phyloP scores from a whole-genome alignment of 768 basidiomycete species.

The Calvatia gigantea region DNA sequence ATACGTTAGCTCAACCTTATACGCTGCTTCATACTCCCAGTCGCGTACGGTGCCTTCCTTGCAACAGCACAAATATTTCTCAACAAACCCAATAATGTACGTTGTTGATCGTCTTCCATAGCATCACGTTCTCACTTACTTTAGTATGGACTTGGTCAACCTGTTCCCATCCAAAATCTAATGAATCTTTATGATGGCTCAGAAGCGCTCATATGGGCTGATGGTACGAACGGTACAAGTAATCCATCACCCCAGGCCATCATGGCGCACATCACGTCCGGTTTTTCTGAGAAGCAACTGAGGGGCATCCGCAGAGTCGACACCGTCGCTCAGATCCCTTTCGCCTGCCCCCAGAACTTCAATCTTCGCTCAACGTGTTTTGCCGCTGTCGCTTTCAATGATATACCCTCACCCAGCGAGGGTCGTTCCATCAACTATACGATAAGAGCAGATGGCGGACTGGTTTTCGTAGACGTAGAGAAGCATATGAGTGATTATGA shows the following conservation, averaged over 20 bases:
- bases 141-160: slow-evolving; percentile 63
- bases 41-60: slow-evolving; percentile 67
- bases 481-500: slow-evolving; percentile 69
- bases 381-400: slow-evolving; percentile 60
- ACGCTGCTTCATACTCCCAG: slow-evolving; percentile 59
- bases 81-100: slow-evolving; percentile 55
- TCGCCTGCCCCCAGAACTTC: slow-evolving; percentile 71
- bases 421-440: slow-evolving; percentile 60
- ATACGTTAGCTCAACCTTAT: slow-evolving; percentile 48
- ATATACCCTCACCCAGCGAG: slow-evolving; percentile 37
- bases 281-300: slow-evolving; percentile 46
- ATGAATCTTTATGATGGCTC: slow-evolving; percentile 49
- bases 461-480: slow-evolving; percentile 61
- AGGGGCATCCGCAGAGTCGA: slow-evolving; percentile 45
- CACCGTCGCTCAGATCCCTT: slow-evolving; percentile 45
- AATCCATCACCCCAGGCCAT: slow-evolving; percentile 54
- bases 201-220: slow-evolving; percentile 60
- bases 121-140: neutral
- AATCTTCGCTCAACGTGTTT: slow-evolving; percentile 67
- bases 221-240: slow-evolving; percentile 55
- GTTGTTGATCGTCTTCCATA: slow-evolving; percentile 18
- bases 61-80: slow-evolving; percentile 62
- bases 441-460: slow-evolving; percentile 62
- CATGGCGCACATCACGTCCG: slow-evolving; percentile 54
- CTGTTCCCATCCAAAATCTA: slow-evolving; percentile 46